These are phyloP conservation scores for Chlorociboria aeruginascens DNA, from an alignment of 495 filamentous ascomycete genomes.

Conservation along the genomic window DNA sequence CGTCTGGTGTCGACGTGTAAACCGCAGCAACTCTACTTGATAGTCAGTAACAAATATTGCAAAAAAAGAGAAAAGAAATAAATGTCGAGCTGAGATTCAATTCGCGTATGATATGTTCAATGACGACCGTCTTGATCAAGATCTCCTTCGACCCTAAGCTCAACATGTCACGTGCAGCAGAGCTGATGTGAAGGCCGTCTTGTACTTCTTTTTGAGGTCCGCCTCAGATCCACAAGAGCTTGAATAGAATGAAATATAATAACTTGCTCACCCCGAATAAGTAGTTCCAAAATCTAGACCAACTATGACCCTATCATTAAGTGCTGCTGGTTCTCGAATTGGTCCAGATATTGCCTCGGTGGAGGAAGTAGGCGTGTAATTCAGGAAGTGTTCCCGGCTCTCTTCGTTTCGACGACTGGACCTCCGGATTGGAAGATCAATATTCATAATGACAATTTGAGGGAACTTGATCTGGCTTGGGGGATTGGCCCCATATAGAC, in stretches of 20 bases:
- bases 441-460: constrained; percentile 23
- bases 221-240: not conserved
- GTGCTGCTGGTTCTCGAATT: constrained; percentile 31
- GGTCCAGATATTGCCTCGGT: constrained; percentile 43
- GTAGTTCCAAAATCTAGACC: constrained; percentile 63
- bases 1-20: constrained; percentile 63
- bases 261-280: constrained; percentile 45
- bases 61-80: not conserved
- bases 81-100: not conserved
- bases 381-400: constrained; percentile 38
- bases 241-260: not conserved
- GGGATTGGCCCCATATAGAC: constrained; percentile 7
- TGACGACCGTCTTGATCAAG: too few relatives aligned
- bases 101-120: too few relatives aligned
- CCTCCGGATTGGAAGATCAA: constrained; percentile 35
- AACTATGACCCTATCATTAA: constrained; percentile 47
- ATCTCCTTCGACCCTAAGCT: too few relatives aligned
- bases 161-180: too few relatives aligned
- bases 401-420: constrained; percentile 36
- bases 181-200: too few relatives aligned
- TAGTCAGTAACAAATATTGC: constrained; percentile 1
- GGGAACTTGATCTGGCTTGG: not conserved
- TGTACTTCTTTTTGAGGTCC: too few relatives aligned
- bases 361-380: constrained; percentile 34
- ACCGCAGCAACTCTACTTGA: constrained; percentile 54